phyloP scores from a whole-genome alignment of 2,329 filamentous ascomycete genomes.

The Peltaster fructicola region DNA sequence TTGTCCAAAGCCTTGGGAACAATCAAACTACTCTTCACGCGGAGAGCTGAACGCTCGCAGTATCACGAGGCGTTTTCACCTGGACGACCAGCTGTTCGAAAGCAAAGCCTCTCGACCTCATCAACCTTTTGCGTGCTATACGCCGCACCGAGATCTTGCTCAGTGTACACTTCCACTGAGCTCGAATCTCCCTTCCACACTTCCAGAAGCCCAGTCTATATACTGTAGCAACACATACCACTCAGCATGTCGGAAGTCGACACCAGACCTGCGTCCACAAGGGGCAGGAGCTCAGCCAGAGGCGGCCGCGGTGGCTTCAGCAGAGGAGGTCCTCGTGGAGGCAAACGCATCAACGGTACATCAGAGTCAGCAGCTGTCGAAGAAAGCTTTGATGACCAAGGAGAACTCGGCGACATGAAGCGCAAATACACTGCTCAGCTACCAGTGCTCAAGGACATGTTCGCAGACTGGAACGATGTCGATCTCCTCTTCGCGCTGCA shows the following conservation, averaged over 20 bases:
- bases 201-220: neutral
- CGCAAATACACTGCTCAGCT: constrained; percentile 71
- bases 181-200: neutral
- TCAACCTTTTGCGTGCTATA: no score
- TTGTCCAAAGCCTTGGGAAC: no score
- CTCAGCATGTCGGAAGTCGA: constrained; percentile 81
- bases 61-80: no score
- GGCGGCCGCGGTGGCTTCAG: constrained; percentile 59
- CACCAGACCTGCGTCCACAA: constrained; percentile 61
- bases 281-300: constrained; percentile 79
- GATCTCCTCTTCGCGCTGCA: constrained; percentile 85
- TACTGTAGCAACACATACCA: constrained; percentile 5
- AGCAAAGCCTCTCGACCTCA: no score
- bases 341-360: constrained; percentile 43
- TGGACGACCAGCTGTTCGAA: no score
- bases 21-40: no score
- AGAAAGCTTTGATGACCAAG: constrained; percentile 57
- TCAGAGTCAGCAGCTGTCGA: constrained; percentile 31
- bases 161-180: no score
- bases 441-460: constrained; percentile 73
- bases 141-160: no score
- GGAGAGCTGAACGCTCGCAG: no score
- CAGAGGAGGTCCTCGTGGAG: constrained; percentile 30
- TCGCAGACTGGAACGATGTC: constrained; percentile 87
- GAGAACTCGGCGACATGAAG: constrained; percentile 82